phyloP scores from a whole-genome alignment of 805 yeast genomes.

The Candida khao-thaluensis region DNA sequence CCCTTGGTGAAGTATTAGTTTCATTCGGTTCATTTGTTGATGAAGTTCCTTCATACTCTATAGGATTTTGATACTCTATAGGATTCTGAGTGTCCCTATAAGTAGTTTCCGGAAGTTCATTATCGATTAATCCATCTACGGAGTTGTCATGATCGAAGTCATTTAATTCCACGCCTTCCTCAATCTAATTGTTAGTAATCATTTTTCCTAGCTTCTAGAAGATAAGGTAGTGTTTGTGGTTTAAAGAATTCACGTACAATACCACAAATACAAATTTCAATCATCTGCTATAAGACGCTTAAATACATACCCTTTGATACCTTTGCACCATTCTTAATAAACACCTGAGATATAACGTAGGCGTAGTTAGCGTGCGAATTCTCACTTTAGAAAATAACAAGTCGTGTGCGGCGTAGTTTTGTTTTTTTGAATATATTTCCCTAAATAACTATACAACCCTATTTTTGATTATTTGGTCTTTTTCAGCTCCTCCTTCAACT shows the following conservation, averaged over 20 bases:
- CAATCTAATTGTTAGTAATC: conserved; percentile 10
- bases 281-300: too few species aligned
- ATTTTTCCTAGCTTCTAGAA: too few species aligned
- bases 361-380: conserved; percentile 4
- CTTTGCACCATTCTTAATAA: conserved; percentile 1
- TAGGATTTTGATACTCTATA: not conserved
- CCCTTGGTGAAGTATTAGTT: conserved; percentile 2
- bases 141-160: conserved; percentile 1
- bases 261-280: too few species aligned
- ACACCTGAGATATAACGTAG: conserved; percentile 1
- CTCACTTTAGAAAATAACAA: not conserved
- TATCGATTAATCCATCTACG: not conserved
- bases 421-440: too few species aligned
- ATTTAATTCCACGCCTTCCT: conserved; percentile 9
- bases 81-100: not conserved
- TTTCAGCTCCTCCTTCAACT: conserved; percentile 6
- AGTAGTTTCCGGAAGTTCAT: not conserved
- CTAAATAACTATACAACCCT: too few species aligned
- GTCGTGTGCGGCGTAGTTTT: conserved; percentile 5
- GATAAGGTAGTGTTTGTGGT: too few species aligned
- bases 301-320: conserved; percentile 7
- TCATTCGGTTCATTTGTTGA: conserved; percentile 6
- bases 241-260: too few species aligned
- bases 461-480: too few species aligned
- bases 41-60: conserved; percentile 11